Evolutionary conservation across 495 filamentous ascomycete genomes (phyloP).

Genomic region (Aspergillus cristatus): DNA sequence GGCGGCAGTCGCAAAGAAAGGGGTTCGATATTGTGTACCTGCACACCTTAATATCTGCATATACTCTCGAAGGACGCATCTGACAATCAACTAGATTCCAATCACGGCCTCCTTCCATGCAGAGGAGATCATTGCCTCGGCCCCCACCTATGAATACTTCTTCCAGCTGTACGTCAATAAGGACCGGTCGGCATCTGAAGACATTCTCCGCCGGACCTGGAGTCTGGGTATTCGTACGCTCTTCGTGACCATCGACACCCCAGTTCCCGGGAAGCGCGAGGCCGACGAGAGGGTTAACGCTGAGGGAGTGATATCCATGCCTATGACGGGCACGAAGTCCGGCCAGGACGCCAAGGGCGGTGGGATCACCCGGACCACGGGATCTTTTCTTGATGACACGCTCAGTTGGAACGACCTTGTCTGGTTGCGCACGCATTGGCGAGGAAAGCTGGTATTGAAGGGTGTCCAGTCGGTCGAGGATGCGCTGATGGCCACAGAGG

Average conservation of each 20-base stretch:
- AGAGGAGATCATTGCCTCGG: constrained; percentile 43
- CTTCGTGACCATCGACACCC: constrained; percentile 76
- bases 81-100: constrained; percentile 25
- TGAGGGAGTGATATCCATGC: constrained; percentile 33
- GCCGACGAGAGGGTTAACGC: constrained; percentile 60
- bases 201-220: constrained; percentile 33
- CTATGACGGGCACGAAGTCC: constrained; percentile 39
- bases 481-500: constrained; percentile 44
- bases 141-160: constrained; percentile 37
- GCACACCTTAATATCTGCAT: too few relatives aligned
- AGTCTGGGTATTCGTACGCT: constrained; percentile 43
- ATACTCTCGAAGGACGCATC: too few relatives aligned
- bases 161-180: constrained; percentile 71
- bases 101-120: constrained; percentile 49
- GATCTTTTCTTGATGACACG: constrained; percentile 54
- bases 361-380: constrained; percentile 53
- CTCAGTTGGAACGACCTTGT: constrained; percentile 69
- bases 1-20: constrained; percentile 34
- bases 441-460: constrained; percentile 54
- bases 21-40: constrained; percentile 19
- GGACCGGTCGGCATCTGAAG: constrained; percentile 47
- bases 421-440: constrained; percentile 55
- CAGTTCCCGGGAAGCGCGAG: constrained; percentile 78
- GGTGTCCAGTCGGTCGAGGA: constrained; percentile 55
- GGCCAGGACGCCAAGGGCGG: constrained; percentile 50